Conservation (phyloP, 2,329 filamentous ascomycete genomes). For the Remersonia thermophila region DNA sequence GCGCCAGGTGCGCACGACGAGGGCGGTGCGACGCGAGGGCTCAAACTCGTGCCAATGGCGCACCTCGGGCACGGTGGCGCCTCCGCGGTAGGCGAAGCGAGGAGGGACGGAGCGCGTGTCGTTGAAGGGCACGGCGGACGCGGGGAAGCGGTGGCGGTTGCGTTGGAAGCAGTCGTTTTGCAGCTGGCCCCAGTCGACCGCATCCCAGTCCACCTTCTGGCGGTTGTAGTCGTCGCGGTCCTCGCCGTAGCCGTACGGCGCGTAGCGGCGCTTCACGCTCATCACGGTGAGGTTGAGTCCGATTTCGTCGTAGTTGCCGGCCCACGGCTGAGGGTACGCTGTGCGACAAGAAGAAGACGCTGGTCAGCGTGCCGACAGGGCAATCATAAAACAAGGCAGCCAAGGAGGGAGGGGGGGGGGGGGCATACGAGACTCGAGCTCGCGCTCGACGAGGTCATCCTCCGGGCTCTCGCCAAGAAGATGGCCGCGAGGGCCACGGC, state of each 20-base stretch:
- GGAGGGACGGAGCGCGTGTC: conserved; percentile 6
- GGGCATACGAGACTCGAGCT: conserved; percentile 15
- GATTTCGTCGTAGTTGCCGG: conserved; percentile 22
- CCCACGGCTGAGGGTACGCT: conserved; percentile 22
- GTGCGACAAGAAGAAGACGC: neutral
- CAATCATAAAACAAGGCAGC: too few relatives aligned
- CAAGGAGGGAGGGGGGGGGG: too few relatives aligned
- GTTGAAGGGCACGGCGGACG: conserved; percentile 10
- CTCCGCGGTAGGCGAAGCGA: conserved; percentile 12
- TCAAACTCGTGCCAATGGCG: conserved; percentile 21
- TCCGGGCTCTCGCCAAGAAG: conserved; percentile 18
- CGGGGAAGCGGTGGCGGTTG: conserved; percentile 40
- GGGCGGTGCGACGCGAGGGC: conserved; percentile 18
- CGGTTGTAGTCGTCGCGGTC: conserved; percentile 17
- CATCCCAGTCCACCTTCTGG: conserved; percentile 20
- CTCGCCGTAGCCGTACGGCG: conserved; percentile 22
- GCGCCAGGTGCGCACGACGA: conserved; percentile 19
- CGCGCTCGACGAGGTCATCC: conserved; percentile 16
- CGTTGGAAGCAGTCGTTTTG: conserved; percentile 28
- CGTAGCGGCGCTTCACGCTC: conserved; percentile 19
- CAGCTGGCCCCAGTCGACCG: conserved; percentile 24
- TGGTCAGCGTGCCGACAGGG: conserved; percentile 8
- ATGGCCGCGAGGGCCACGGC: conserved; percentile 18
- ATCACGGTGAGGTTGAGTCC: conserved; percentile 22
- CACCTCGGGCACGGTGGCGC: conserved; percentile 13